Evolutionary conservation across 257 asterid species (phyloP), one percentile per base, ranked within the genome.

Genomic region (Solanum ossicruentum): DNA sequence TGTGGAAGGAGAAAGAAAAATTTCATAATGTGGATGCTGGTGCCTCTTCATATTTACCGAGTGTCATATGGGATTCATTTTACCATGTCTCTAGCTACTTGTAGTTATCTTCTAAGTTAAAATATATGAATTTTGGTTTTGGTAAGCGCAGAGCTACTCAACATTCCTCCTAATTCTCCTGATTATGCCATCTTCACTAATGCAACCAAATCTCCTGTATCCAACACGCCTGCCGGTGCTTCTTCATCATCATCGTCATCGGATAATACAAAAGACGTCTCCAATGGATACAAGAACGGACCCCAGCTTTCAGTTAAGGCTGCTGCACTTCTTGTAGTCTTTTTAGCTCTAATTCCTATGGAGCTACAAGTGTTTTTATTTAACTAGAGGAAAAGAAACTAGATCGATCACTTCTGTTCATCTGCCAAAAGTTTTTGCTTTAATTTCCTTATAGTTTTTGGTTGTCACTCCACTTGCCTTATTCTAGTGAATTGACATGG

Each of bases 181-280:
- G 99, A 94, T 39, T 92, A 92, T 7, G 94, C 93, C 3, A 90
- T 94, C 84, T 95, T 94, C 92, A 83, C 87, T 82, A 93, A 89
- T 13, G 26, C 84, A 0, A 43, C 88, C 6, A 43, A 83, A 12
- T 63, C 90, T 7, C 86, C 93, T 0, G 78, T 61, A 0, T 43
- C 90, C 12, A 80, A 89, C 10, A 80, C 89, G 17, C 72, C 91
- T 18, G 1, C 89, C 0, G 86, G 87, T 18, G 47, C 93, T 8
- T 56, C 95, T 0, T 54, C 93, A 39, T 51, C 94, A 0, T n/a
- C 93, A 1, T 28, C 92, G 4, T 82, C 86, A 4, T 10, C 82
- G 0, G 54, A 72, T 10, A 75, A 41, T 75, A 75, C 12, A 11
- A 77, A 77, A 52, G 85, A 43, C 10, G 54, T 13, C 8, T 71